These are phyloP conservation scores for Exobasidium rhododendri DNA, from an alignment of 1,284 basidiomycete species.

Conservation along the genomic window DNA sequence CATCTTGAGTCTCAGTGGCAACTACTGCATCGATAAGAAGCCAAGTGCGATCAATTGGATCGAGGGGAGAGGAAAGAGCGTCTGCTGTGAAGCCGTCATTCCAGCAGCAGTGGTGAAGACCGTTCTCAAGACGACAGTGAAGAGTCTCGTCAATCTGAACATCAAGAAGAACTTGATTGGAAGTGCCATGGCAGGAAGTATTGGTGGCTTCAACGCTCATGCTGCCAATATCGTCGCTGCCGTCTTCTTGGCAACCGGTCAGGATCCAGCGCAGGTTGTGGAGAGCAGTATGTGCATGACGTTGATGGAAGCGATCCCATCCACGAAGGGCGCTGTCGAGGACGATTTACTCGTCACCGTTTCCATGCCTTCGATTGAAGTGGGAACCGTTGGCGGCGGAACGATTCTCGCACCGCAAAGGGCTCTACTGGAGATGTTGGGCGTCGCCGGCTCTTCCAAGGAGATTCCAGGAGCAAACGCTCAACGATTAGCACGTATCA, in stretches of 20 bases:
- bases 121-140: conserved; percentile 93
- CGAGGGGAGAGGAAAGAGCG: conserved; percentile 94
- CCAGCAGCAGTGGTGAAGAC: conserved; percentile 81
- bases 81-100: conserved; percentile 91
- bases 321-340: conserved; percentile 59
- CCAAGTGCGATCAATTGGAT: conserved; percentile 99
- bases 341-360: conserved; percentile 71
- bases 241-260: conserved; percentile 91
- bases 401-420: conserved; percentile 59
- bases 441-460: conserved; percentile 46
- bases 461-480: conserved; percentile 52
- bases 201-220: conserved; percentile 98
- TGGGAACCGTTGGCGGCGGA: conserved; percentile 85
- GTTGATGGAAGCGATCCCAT: conserved; percentile 79
- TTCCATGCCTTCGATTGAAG: conserved; percentile 55
- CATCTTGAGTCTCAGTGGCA: conserved; percentile 89
- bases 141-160: conserved; percentile 85
- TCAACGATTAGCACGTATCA: conserved; percentile 52
- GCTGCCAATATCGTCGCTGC: conserved; percentile 95
- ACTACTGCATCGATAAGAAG: conserved; percentile 99
- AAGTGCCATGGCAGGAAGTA: conserved; percentile 92
- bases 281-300: conserved; percentile 99
- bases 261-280: conserved; percentile 98
- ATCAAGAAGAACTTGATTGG: conserved; percentile 97
- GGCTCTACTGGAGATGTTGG: conserved; percentile 52